Conservation (phyloP, 1,284 basidiomycete genomes). For the Entoloma clypeatum region DNA sequence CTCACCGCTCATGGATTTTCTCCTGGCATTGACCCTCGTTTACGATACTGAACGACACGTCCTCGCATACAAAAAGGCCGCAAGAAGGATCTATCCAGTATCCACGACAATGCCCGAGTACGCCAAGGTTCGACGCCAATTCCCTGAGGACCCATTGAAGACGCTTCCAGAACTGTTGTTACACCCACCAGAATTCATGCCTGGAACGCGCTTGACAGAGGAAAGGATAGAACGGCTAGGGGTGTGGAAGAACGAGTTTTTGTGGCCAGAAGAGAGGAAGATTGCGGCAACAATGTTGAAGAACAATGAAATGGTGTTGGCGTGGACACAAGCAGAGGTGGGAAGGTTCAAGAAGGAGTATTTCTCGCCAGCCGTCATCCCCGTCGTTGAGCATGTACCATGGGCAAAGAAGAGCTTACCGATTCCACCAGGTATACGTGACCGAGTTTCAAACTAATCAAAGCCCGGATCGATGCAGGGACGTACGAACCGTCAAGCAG, state of each 20-base stretch:
- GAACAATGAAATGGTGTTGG: background rate
- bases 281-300: background rate
- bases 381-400: too few species aligned
- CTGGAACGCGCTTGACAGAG: conserved; percentile 12
- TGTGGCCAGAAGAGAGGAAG: conserved; percentile 6
- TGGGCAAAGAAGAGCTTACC: too few species aligned
- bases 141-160: conserved; percentile 18
- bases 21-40: too few species aligned
- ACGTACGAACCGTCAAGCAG: too few species aligned
- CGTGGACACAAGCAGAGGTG: background rate
- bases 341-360: background rate
- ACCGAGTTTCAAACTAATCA: conserved; percentile 10
- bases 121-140: conserved; percentile 10
- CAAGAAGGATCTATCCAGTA: conserved; percentile 16
- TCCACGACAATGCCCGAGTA: conserved; percentile 18
- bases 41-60: too few species aligned
- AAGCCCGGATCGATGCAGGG: too few species aligned
- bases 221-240: conserved; percentile 13
- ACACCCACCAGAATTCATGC: conserved; percentile 18
- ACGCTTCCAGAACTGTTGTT: conserved; percentile 11
- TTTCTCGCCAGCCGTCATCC: too few species aligned
- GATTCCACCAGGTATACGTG: conserved; percentile 1
- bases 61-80: conserved; percentile 18
- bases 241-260: background rate
- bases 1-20: too few species aligned